phyloP scores from a whole-genome alignment of 2,329 filamentous ascomycete species.

The Trichoderma pleuroti region DNA sequence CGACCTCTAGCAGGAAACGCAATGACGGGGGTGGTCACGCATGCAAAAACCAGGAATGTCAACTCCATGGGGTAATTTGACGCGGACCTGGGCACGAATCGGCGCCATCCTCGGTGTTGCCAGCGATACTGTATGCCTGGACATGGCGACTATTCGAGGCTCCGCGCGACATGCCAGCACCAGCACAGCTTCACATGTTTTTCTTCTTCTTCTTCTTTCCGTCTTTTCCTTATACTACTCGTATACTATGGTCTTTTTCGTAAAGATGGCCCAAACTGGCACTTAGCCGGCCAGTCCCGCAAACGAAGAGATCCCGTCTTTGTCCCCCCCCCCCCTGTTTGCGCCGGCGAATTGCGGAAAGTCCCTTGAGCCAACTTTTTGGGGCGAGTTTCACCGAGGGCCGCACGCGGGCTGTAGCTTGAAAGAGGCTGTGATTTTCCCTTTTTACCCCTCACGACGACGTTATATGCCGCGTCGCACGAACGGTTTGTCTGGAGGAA shows the following conservation, averaged over 20 bases:
- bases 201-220: not conserved
- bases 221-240: not conserved
- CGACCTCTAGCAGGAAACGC: not conserved
- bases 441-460: not conserved
- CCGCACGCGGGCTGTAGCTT: not conserved
- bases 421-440: not conserved
- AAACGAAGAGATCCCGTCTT: not conserved
- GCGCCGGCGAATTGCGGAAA: constrained; percentile 4
- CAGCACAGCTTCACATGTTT: not conserved
- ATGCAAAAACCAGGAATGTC: not conserved
- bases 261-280: not conserved
- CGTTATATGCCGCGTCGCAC: not conserved
- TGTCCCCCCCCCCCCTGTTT: not conserved
- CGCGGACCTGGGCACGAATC: not conserved
- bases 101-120: not conserved
- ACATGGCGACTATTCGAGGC: not conserved
- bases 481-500: not conserved
- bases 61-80: constrained; percentile 15
- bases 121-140: not conserved
- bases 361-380: not conserved
- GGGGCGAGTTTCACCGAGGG: constrained; percentile 4
- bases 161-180: not conserved
- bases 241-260: not conserved
- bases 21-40: not conserved
- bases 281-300: not conserved